Conservation (phyloP, 2,329 filamentous ascomycete genomes). For the Xylariomycetidae sp. region DNA sequence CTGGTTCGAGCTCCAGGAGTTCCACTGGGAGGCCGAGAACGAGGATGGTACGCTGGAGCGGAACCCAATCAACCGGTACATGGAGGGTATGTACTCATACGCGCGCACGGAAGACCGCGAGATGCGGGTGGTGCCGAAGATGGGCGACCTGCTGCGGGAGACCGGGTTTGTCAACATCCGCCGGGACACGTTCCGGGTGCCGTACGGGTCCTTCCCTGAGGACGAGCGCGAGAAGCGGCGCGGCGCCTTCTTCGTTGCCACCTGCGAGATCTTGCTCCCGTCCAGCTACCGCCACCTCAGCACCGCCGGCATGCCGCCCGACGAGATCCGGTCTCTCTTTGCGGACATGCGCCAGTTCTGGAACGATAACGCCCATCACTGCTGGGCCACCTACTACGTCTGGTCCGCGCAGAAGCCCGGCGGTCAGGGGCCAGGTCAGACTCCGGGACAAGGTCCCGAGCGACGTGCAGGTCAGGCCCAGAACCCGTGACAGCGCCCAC, state of each 20-base stretch:
- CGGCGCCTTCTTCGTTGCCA: slow-evolving; percentile 26
- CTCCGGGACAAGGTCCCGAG: too few relatives aligned
- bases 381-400: slow-evolving; percentile 14
- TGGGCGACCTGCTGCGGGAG: slow-evolving; percentile 16
- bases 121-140: slow-evolving; percentile 24
- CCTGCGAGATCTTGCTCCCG: slow-evolving; percentile 12
- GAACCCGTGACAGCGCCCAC: too few relatives aligned
- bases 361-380: slow-evolving; percentile 9
- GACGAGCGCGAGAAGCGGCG: slow-evolving; percentile 40
- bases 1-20: slow-evolving; percentile 26
- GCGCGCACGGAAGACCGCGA: slow-evolving; percentile 26
- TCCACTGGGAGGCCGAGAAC: slow-evolving; percentile 19
- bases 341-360: slow-evolving; percentile 10
- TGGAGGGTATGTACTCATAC: slow-evolving; percentile 22
- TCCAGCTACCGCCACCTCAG: slow-evolving; percentile 8
- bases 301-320: slow-evolving; percentile 9
- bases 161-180: slow-evolving; percentile 37
- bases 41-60: slow-evolving; percentile 21
- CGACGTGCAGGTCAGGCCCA: too few relatives aligned
- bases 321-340: slow-evolving; percentile 11
- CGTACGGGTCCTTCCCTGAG: slow-evolving; percentile 41
- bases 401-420: slow-evolving; percentile 16
- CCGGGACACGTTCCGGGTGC: slow-evolving; percentile 36
- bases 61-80: slow-evolving; percentile 23
- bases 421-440: too few relatives aligned